phyloP scores from a whole-genome alignment of 257 asterid species.

The Jasminum sambac region DNA sequence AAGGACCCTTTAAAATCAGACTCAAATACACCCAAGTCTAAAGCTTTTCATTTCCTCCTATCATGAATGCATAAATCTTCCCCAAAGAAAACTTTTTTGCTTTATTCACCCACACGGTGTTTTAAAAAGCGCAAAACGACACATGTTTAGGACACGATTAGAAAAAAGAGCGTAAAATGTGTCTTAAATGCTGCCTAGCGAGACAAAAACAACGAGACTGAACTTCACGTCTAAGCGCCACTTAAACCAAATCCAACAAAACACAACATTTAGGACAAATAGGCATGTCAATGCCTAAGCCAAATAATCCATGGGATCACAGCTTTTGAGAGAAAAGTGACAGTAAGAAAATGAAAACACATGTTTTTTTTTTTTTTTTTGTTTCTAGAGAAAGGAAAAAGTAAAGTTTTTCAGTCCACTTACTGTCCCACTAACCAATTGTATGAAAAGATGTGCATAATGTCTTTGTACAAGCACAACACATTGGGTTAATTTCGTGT shows the following conservation, averaged over 20 bases:
- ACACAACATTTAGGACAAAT: neutral
- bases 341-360: slow-evolving; percentile 1
- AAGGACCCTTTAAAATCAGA: too few species aligned
- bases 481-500: neutral
- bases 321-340: neutral
- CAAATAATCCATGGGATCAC: neutral
- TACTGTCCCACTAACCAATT: neutral
- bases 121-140: too few species aligned
- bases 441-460: neutral
- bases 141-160: too few species aligned
- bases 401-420: neutral
- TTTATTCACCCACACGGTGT: neutral
- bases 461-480: neutral
- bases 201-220: too few species aligned
- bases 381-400: neutral
- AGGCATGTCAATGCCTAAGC: neutral
- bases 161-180: too few species aligned
- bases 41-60: too few species aligned
- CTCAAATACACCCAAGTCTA: too few species aligned
- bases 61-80: neutral
- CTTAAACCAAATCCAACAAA: neutral
- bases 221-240: too few species aligned
- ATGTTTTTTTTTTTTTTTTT: neutral
- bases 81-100: neutral
- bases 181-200: too few species aligned